Evolutionary conservation across 1,284 basidiomycete genomes (phyloP), one percentile per base, ranked within the genome.

Genomic region (Stereum hirsutum): DNA sequence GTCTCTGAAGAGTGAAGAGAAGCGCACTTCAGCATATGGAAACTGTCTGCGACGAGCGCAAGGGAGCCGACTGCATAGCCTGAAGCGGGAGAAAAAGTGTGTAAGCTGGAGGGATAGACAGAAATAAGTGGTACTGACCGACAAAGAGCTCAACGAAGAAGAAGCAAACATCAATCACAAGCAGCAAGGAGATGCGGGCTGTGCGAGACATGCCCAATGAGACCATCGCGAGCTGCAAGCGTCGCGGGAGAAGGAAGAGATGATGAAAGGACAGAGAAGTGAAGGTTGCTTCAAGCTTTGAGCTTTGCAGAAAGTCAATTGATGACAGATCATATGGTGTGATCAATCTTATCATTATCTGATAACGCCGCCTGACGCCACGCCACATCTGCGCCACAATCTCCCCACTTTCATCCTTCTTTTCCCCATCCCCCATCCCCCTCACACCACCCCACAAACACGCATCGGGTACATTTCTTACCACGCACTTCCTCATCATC

Each of bases 11-110:
- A 33, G 43, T 27, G 21, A 21, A 48, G 24, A 23, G 43, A 46
- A 52, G 62, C 76, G 49, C 52, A 94, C 90, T 92, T 93, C 65
- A 94, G 81, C 94, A 98, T 98, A 69, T 99, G 95, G 66, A 99
- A 98, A 51, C 86, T 89, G 67, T 98, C 95, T 17, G 96, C 95
- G 28, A 99, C 84, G 45, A 99, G 81, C 3, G 94, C 94, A 1
- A 97, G 78, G 0, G 93, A 96, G 30, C 92, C 92, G 46, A 96
- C 90, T 12, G 87, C 80, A 80, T 95, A 95, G 36, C 94, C 93
- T 83, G 61, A 39, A 32, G 32, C 34, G 20, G 25, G 35, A 51
- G 33, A 47, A 48, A 32, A 38, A 24, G 37, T 32, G 32, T 21
- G 36, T 25, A 3, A 41, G 37, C 24, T 27, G 28, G 38, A 28